phyloP scores from a whole-genome alignment of 2,329 filamentous ascomycete genomes.

The Aspergillus sp. region DNA sequence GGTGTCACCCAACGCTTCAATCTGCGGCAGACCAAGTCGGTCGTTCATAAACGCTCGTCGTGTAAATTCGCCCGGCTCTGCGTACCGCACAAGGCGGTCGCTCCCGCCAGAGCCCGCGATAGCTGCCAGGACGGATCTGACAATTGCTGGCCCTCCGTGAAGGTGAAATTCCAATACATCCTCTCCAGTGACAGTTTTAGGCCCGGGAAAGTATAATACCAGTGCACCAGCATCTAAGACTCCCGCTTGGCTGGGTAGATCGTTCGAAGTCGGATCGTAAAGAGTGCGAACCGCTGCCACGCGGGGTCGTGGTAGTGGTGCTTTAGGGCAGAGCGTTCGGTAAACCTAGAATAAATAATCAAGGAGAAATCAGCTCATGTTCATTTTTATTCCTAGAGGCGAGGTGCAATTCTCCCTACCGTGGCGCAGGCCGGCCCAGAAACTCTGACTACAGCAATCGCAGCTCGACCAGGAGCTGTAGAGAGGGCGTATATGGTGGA shows the following conservation, averaged over 20 bases:
- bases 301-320: slow-evolving; percentile 57
- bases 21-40: slow-evolving; percentile 82
- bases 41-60: slow-evolving; percentile 85
- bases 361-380: neutral
- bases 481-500: slow-evolving; percentile 89
- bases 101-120: slow-evolving; percentile 54
- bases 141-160: slow-evolving; percentile 87
- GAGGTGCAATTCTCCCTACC: slow-evolving; percentile 43
- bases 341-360: slow-evolving; percentile 57
- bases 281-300: slow-evolving; percentile 73
- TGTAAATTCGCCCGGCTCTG: slow-evolving; percentile 94
- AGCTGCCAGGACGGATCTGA: slow-evolving; percentile 79
- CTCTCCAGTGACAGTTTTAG: slow-evolving; percentile 85
- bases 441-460: slow-evolving; percentile 85
- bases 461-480: slow-evolving; percentile 78
- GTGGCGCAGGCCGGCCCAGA: slow-evolving; percentile 75
- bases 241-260: slow-evolving; percentile 33
- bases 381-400: neutral
- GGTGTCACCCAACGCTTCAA: slow-evolving; percentile 63
- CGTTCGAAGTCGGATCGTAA: slow-evolving; percentile 54
- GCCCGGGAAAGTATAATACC: slow-evolving; percentile 77
- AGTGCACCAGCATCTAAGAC: slow-evolving; percentile 76
- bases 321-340: slow-evolving; percentile 59
- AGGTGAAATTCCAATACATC: slow-evolving; percentile 90
- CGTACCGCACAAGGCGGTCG: slow-evolving; percentile 66